Percentiles rank a stretch among this genome's conserved stretches.
Conservation (phyloP, 805 yeast genomes). For the Wickerhamiella australiensis region DNA sequence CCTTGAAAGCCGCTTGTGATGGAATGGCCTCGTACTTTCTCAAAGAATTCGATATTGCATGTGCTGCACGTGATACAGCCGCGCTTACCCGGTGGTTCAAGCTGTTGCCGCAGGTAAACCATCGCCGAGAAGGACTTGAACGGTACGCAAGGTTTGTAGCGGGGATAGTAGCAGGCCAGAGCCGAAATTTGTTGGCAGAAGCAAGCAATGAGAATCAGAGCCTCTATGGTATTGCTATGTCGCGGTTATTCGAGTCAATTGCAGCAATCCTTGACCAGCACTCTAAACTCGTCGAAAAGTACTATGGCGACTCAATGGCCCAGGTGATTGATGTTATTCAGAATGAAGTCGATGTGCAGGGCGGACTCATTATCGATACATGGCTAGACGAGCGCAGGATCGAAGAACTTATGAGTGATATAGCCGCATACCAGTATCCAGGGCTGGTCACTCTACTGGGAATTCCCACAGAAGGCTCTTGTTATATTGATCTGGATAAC, state of each 20-base stretch:
- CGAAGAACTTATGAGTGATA: slow-evolving; percentile 42
- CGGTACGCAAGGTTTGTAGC: slow-evolving; percentile 82
- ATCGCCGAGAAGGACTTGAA: slow-evolving; percentile 56
- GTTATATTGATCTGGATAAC: slow-evolving; percentile 39
- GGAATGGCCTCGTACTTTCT: slow-evolving; percentile 47
- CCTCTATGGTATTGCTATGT: slow-evolving; percentile 31
- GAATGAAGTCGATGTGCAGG: slow-evolving; percentile 83
- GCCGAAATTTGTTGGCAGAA: slow-evolving; percentile 44
- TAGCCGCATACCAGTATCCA: slow-evolving; percentile 44
- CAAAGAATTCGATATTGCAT: slow-evolving; percentile 57
- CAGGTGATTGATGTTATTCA: slow-evolving; percentile 64
- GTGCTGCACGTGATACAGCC: slow-evolving; percentile 50
- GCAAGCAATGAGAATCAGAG: slow-evolving; percentile 19
- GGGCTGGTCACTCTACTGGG: slow-evolving; percentile 26
- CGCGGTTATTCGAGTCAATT: slow-evolving; percentile 60
- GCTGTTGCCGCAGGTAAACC: slow-evolving; percentile 74
- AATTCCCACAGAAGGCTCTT: slow-evolving; percentile 1
- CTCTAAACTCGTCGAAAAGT: slow-evolving; percentile 58
- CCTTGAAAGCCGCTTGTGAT: slow-evolving; percentile 47
- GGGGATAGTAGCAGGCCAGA: slow-evolving; percentile 66
- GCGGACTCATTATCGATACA: slow-evolving; percentile 76
- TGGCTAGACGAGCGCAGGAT: slow-evolving; percentile 63
- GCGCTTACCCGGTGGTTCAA: slow-evolving; percentile 68
- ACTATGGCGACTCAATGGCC: slow-evolving; percentile 56
- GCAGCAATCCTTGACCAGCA: slow-evolving; percentile 81